Base-by-base conservation (phyloP, 1,284 basidiomycete species). In the Malassezia japonica region DNA sequence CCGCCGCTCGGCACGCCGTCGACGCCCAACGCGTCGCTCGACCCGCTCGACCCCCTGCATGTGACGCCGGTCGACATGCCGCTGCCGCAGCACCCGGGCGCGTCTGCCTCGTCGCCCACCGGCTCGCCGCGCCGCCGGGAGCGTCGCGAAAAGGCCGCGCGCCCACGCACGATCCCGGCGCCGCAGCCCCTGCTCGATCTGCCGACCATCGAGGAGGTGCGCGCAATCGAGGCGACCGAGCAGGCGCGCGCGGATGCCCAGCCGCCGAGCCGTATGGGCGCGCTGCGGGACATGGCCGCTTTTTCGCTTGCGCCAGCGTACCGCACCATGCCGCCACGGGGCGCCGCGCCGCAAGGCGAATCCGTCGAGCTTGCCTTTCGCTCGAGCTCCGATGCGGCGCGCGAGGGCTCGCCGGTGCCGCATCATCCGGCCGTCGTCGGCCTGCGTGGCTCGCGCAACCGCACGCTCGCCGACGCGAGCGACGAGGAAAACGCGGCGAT, bases 191-290 rank as follows among this genome's bases (percentile, higher is more conserved):
- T 59, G 33, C 44, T 67, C 29, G 68, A 72, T 50, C 51, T 72
- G 21, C 70, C 70, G 4, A 72, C 70, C 1, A 61, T 70, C 28
- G 70, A 68, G 23, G 70, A 72, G 24, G 65, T 72, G 31, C 61
- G 65, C 20, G 66, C 68, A 13, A 58, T 60, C 15, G 61, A 70
- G 32, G 67, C 68, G 0, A 60, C 64, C 1, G 56, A 50, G 13
- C 40, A 64, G 9, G 60, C 66, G 6, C 29, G 16, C 7, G 9
- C 12, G 8, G 32, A n/a, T 15, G 10, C 37, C 9, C 31, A 24
- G 2, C 28, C 32, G 4, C 16, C 50, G 3, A n/a, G 23, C 13
- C 12, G 20, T 0, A 3, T 18, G 9, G 34, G 37, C 21, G 24
- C 24, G 1, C 18, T 52, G 15, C 44, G 44, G 7, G 33, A 31